phyloP scores from a whole-genome alignment of 352 stramenopile genomes.

The Phytopythium ostracodes region DNA sequence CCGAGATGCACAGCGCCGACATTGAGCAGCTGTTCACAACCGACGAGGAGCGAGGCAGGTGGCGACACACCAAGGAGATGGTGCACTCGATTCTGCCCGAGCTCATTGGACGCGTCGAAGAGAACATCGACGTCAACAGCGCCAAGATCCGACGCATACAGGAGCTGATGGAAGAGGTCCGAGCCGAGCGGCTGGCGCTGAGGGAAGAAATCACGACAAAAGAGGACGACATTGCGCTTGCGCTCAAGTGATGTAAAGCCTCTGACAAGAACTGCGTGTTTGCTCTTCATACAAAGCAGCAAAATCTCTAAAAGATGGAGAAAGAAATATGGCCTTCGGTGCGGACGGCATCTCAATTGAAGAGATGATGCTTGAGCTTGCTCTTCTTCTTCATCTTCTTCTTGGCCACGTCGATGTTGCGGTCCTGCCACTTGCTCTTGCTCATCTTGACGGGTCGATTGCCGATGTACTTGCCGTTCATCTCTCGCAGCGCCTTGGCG shows the following conservation, averaged over 20 bases:
- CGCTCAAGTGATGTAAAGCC: conserved; percentile 17
- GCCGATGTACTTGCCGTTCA: conserved; percentile 96
- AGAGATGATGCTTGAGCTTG: conserved; percentile 73
- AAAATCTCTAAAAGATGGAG: not conserved
- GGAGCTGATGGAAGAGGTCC: conserved; percentile 50
- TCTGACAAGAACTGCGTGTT: not conserved
- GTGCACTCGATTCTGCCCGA: conserved; percentile 45
- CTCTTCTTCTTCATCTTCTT: conserved; percentile 89
- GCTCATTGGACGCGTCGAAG: conserved; percentile 44
- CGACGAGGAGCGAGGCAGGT: conserved; percentile 34
- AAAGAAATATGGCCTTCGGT: not conserved
- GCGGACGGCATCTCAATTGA: conserved; percentile 28
- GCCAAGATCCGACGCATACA: conserved; percentile 55
- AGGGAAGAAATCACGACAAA: conserved; percentile 55
- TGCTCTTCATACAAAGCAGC: not conserved
- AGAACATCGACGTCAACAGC: conserved; percentile 65
- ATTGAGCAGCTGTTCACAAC: conserved; percentile 22
- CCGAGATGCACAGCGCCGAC: conserved; percentile 7
- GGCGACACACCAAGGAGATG: conserved; percentile 50
- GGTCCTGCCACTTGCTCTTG: conserved; percentile 94
- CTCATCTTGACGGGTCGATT: conserved; percentile 93
- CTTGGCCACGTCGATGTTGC: conserved; percentile 87
- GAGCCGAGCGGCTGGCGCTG: conserved; percentile 39
- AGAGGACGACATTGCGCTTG: conserved; percentile 57
- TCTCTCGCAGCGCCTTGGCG: conserved; percentile 93